Base-by-base conservation (phyloP, 2,329 filamentous ascomycete genomes). In the Paramyrothecium sp. region DNA sequence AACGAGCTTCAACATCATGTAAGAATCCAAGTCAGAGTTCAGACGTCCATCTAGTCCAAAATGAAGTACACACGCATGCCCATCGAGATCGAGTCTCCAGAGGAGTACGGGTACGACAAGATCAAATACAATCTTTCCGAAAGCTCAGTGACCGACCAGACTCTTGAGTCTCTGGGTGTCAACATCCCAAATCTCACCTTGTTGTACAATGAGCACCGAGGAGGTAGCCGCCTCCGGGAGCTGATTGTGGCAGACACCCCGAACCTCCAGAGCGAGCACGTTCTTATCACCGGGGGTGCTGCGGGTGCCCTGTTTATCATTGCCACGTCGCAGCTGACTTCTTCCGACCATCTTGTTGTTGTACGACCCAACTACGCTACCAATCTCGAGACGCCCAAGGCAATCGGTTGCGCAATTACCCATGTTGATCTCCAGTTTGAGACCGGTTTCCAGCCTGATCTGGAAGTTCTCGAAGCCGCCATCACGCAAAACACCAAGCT, bases 11-110 rank as follows among this genome's bases (percentile, higher is more conserved):
- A n/a, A n/a, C n/a, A n/a, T n/a, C n/a, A n/a, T n/a, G n/a, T n/a
- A n/a, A n/a, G n/a, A n/a, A n/a, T n/a, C n/a, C n/a, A n/a, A n/a
- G n/a, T n/a, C n/a, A n/a, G n/a, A n/a, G n/a, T n/a, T n/a, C n/a
- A n/a, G n/a, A n/a, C n/a, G n/a, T n/a, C n/a, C n/a, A n/a, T n/a
- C n/a, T 30, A 30, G 26, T 10, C 26, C 26, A 30, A 10, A 10
- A 67, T 67, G 65, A 61, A 65, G 47, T 66, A 65, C 46, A 41
- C 55, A 50, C 65, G 65, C 22, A 67, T 65, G 62, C 50, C 61
- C 20, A 66, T 67, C 52, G 64, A 67, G 53, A 61, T 61, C 13
- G 65, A 66, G 38, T 63, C 63, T 1, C 64, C 63, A 0, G 65
- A 67, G 38, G 65, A 67, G 53, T 60, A 61, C 17, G 64, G 65